Evolutionary conservation across 2,329 filamentous ascomycete genomes (phyloP).

Genomic region (Geosmithia morbida): DNA sequence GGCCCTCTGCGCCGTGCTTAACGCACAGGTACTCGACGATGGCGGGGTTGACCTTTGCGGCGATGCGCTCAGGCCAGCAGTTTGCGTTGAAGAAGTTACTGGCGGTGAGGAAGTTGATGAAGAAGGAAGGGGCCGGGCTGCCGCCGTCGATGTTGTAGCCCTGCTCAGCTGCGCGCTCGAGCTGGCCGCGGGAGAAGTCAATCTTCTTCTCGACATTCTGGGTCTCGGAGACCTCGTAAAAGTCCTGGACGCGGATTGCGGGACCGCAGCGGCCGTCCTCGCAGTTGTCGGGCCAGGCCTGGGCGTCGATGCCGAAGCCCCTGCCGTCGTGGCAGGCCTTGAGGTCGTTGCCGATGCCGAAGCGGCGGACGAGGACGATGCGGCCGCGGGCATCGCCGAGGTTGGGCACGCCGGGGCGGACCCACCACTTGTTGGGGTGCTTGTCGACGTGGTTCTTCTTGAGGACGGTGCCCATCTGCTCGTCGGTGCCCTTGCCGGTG

Average conservation of each 20-base stretch:
- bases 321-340: constrained; percentile 29
- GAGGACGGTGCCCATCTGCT: constrained; percentile 62
- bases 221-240: constrained; percentile 72
- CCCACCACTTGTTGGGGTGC: constrained; percentile 57
- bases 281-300: constrained; percentile 77
- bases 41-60: constrained; percentile 72
- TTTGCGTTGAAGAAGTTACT: constrained; percentile 88
- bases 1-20: constrained; percentile 36
- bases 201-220: constrained; percentile 73
- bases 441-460: constrained; percentile 53
- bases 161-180: constrained; percentile 53
- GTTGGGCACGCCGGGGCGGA: constrained; percentile 58
- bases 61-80: constrained; percentile 91
- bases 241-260: constrained; percentile 80
- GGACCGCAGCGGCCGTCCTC: constrained; percentile 50
- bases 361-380: constrained; percentile 74
- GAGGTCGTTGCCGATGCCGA: constrained; percentile 46
- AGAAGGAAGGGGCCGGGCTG: constrained; percentile 44
- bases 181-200: constrained; percentile 54
- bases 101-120: constrained; percentile 79
- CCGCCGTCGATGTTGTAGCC: constrained; percentile 22
- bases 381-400: constrained; percentile 70
- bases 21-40: constrained; percentile 48
- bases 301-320: constrained; percentile 46
- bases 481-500: constrained; percentile 63